Conservation (phyloP, 139 green algal species). For the Tetradesmus lagerheimii region DNA sequence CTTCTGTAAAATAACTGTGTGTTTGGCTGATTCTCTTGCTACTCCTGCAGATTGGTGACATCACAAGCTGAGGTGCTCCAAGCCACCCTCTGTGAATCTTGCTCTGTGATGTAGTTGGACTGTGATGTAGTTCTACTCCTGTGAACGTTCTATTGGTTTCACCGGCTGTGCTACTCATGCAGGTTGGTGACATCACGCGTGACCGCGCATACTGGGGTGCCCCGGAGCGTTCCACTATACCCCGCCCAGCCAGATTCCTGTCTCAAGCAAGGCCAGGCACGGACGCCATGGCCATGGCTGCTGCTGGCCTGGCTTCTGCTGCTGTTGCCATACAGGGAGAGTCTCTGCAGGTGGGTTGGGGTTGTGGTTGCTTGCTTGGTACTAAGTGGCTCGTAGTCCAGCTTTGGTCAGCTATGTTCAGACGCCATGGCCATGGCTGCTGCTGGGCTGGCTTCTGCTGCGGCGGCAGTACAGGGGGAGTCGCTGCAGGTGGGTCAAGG, state of each 20-base stretch:
- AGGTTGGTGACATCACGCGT: neutral
- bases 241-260: constrained; percentile 20
- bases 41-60: too few species aligned
- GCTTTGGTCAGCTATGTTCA: too few species aligned
- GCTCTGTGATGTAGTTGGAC: too few species aligned
- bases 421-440: constrained; percentile 34
- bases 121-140: too few species aligned
- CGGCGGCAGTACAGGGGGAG: constrained; percentile 35
- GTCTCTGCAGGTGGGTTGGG: neutral
- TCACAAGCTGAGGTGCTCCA: too few species aligned
- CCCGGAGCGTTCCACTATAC: constrained; percentile 20
- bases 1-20: too few species aligned
- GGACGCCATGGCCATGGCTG: constrained; percentile 29
- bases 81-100: too few species aligned
- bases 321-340: constrained; percentile 37
- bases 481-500: neutral
- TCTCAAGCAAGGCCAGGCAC: constrained; percentile 3
- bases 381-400: too few species aligned
- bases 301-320: constrained; percentile 42
- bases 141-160: too few species aligned
- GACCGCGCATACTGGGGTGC: constrained; percentile 20
- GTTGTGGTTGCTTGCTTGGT: too few species aligned
- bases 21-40: too few species aligned
- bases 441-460: constrained; percentile 41
- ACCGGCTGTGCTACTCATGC: too few species aligned